Percentiles rank a stretch among this genome's conserved stretches.
These are phyloP conservation scores for Ophioceras dolichostomum DNA, from an alignment of 2,329 filamentous ascomycete genomes.

Conservation along the genomic window DNA sequence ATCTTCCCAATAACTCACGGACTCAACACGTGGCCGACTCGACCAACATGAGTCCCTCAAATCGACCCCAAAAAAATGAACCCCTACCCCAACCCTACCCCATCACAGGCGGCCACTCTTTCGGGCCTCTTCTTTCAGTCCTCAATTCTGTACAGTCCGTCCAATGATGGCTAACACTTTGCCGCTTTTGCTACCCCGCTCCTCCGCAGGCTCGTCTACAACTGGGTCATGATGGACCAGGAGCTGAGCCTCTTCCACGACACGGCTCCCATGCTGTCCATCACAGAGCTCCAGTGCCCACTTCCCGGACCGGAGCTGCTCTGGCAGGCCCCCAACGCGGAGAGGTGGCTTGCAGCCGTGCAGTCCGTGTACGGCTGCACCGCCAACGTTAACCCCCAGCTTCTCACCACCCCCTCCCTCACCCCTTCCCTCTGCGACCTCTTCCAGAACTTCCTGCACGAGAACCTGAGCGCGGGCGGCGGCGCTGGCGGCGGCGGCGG, in stretches of 20 bases:
- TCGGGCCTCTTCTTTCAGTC: too few species aligned
- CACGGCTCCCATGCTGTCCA: constrained; percentile 46
- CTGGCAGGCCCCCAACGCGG: constrained; percentile 47
- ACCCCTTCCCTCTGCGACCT: constrained; percentile 50
- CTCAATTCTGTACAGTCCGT: too few species aligned
- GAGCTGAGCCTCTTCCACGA: constrained; percentile 58
- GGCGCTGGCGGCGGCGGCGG: too few species aligned
- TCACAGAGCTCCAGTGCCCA: constrained; percentile 52
- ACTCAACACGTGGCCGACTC: too few species aligned
- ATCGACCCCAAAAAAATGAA: too few species aligned
- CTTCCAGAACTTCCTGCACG: constrained; percentile 56
- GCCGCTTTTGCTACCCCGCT: too few species aligned
- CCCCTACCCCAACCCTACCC: too few species aligned
- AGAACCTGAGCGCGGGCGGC: constrained; percentile 42
- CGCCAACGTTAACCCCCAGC: constrained; percentile 35
- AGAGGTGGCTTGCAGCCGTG: constrained; percentile 47
- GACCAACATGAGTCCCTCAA: too few species aligned
- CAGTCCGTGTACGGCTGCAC: constrained; percentile 45
- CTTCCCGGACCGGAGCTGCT: constrained; percentile 49
- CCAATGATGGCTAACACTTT: constrained; percentile 10
- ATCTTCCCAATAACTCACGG: too few species aligned
- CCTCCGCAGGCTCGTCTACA: constrained; percentile 50
- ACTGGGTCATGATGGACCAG: constrained; percentile 64
- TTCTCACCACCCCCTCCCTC: constrained; percentile 34
- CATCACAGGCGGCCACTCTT: too few species aligned